A percentile compares a stretch with the other conserved stretches of the same genome.
phyloP scores from a whole-genome alignment of 768 basidiomycete genomes.

The Boletus sp. region DNA sequence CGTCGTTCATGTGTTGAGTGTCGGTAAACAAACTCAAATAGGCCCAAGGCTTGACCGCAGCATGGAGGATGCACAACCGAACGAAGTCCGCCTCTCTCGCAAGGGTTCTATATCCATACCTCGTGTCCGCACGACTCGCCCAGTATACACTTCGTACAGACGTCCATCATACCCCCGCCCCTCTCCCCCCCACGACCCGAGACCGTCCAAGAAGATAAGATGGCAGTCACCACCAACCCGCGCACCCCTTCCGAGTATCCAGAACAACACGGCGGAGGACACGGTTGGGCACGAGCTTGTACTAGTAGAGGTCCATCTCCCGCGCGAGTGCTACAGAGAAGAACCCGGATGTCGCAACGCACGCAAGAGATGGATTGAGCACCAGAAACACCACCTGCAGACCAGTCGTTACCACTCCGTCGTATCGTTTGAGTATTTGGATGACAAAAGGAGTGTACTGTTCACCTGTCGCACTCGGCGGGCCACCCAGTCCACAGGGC shows the following conservation, averaged over 20 bases:
- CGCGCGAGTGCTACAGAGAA: slow-evolving; percentile 14
- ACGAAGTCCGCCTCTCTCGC: slow-evolving; percentile 36
- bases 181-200: background rate
- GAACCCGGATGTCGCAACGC: slow-evolving; percentile 4
- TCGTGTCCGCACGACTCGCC: slow-evolving; percentile 15
- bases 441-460: slow-evolving; percentile 1
- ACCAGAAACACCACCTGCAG: slow-evolving; percentile 7
- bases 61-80: slow-evolving; percentile 41
- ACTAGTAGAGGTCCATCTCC: slow-evolving; percentile 6
- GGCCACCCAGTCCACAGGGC: background rate
- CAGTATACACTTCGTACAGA: background rate
- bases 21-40: slow-evolving; percentile 27
- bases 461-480: slow-evolving; percentile 10
- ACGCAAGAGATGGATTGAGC: slow-evolving; percentile 12
- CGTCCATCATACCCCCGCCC: background rate
- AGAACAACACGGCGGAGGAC: background rate
- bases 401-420: slow-evolving; percentile 11
- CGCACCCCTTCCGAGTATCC: background rate
- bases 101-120: slow-evolving; percentile 34
- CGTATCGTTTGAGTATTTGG: slow-evolving; percentile 6
- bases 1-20: slow-evolving; percentile 15
- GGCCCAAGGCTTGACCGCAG: background rate
- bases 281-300: background rate
- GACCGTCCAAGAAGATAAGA: slow-evolving; percentile 5
- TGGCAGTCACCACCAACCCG: background rate